Evolutionary conservation across 2,329 filamentous ascomycete species (phyloP), one percentile per base, ranked within the genome.

Genomic region (Intubia oerlemansii): DNA sequence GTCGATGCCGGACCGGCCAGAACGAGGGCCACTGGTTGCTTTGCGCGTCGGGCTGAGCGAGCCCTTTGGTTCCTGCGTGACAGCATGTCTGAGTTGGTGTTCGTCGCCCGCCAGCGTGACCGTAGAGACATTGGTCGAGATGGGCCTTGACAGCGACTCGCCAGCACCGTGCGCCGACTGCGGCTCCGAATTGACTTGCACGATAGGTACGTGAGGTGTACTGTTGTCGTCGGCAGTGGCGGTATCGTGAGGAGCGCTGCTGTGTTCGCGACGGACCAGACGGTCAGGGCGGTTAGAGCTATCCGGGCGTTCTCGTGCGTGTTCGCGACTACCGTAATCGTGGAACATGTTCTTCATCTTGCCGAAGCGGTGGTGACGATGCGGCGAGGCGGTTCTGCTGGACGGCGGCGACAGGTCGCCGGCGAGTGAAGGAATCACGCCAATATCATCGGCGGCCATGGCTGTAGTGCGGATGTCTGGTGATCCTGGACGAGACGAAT

Each of bases 381-480:
- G 56, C 54, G 2, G 64, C 57, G 15, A 74, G 62, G n/a, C n/a
- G n/a, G n/a, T n/a, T n/a, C n/a, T n/a, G 40, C 71, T 80, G 7
- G 56, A 56, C 4, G 59, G 53, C 2, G 70, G 63, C 4, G 74
- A 77, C 7, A 75, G 45, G 32, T 76, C 70, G 37, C 65, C 58
- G 14, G 62, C 62, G 34, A 72, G 63, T 10, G 59, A 60, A 4
- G 67, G 66, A 29, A 73, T 59, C n/a, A n/a, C n/a, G n/a, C n/a
- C n/a, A n/a, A n/a, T n/a, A n/a, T n/a, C n/a, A n/a, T n/a, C n/a
- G n/a, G n/a, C n/a, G n/a, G n/a, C n/a, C n/a, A n/a, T n/a, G n/a
- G n/a, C n/a, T n/a, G n/a, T n/a, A n/a, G n/a, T n/a, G n/a, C n/a
- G n/a, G n/a, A n/a, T n/a, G n/a, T n/a, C n/a, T n/a, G n/a, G 66